Percentiles rank a stretch among this genome's conserved stretches.
These are phyloP conservation scores for Cryptomeria japonica DNA, from an alignment of 75 land plant genomes.

Conservation along the genomic window DNA sequence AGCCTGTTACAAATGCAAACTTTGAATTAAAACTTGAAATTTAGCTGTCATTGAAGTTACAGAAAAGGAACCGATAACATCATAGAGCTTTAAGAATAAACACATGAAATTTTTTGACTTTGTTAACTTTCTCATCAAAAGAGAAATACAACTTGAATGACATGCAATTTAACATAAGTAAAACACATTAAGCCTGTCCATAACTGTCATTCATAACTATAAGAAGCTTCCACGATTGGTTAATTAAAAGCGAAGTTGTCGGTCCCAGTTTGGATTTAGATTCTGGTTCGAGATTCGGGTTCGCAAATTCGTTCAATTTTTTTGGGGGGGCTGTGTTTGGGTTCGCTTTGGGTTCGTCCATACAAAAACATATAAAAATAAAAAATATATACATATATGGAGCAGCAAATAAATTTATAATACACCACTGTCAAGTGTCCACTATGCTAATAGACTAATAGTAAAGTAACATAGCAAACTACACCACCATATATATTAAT, in stretches of 20 bases:
- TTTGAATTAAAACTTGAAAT: not conserved
- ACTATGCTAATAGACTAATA: no score
- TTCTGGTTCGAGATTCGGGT: no score
- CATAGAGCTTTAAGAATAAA: not conserved
- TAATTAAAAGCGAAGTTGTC: not conserved
- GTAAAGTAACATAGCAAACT: no score
- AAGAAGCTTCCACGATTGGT: not conserved
- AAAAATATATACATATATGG: no score
- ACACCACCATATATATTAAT: no score
- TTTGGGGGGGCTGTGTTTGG: no score
- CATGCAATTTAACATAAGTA: not conserved
- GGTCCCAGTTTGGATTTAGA: no score
- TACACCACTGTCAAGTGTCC: no score
- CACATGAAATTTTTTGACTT: not conserved
- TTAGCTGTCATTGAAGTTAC: not conserved
- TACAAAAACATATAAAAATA: no score
- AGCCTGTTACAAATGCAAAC: conserved; percentile 47
- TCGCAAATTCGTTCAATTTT: no score
- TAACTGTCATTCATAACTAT: not conserved
- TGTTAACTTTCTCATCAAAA: not conserved
- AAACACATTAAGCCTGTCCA: not conserved
- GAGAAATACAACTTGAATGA: not conserved
- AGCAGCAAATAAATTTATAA: no score
- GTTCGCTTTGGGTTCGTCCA: no score
- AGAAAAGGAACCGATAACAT: not conserved